Evolutionary conservation across 768 basidiomycete genomes (phyloP), one percentile per base, ranked within the genome.

Genomic region (Megacollybia marginata): DNA sequence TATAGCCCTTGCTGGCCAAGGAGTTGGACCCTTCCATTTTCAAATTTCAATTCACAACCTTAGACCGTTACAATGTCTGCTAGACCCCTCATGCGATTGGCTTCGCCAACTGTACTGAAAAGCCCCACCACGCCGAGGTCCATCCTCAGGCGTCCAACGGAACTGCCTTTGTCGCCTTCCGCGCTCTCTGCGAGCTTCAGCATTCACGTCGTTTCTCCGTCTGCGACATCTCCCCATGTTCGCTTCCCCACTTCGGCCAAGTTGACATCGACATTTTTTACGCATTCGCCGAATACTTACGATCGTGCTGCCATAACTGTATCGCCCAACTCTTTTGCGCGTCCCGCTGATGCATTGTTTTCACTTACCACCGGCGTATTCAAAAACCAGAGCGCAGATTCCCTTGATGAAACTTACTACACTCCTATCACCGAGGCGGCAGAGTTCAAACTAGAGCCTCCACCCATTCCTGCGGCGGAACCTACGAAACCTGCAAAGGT

Each of bases 231-330:
- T 40, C 66, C 65, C 1, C 82, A 78, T 58, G 83, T 86, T 50
- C 82, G 80, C 64, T 86, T 87, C 57, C 80, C 82, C 7, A 76
- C 80, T 11, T 78, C 82, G 1, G 78, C 83, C 11, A 61, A 69
- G 34, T 68, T 86, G 48, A 72, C 73, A 10, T 71, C 78, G 19
- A 81, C 77, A 5, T 78, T 75, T 60, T 65, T 71, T 19, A 75
- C 79, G 5, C 76, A 83, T 59, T 82, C 83, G 0, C 64, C 83
- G 0, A 59, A 69, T 46, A 71, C 71, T 1, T 86, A 85, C 58
- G 85, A 87, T 60, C 79, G 85, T 36, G 75, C 72, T 0, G 76
- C 85, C 10, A 82, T 83, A 60, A 66, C 72, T 33, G 72, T 84
- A 38, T 73, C 72, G 3, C 82, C 81, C 2, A 83, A 81, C 57